phyloP scores from a whole-genome alignment of 345 rosid species.

The Salix caprea region DNA sequence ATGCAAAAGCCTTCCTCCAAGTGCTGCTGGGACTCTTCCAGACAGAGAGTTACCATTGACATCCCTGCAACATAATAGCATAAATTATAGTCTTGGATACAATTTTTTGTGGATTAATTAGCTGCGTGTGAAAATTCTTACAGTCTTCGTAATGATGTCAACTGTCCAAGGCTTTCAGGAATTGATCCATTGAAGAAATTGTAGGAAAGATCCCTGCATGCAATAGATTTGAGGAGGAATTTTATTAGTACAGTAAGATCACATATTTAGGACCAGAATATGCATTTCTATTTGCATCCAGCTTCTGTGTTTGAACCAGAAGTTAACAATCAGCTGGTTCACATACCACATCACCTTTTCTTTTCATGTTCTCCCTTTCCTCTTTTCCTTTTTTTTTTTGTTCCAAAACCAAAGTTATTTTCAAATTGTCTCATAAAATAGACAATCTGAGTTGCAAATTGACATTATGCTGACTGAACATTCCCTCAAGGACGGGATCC shows the following conservation, averaged over 20 bases:
- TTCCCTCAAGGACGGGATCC: neutral
- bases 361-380: neutral
- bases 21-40: slow-evolving; percentile 79
- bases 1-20: slow-evolving; percentile 91
- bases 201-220: slow-evolving; percentile 87
- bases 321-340: neutral
- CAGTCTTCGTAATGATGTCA: slow-evolving; percentile 71
- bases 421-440: too few species aligned
- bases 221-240: neutral
- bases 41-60: slow-evolving; percentile 85
- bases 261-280: neutral
- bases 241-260: neutral
- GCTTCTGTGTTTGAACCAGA: neutral
- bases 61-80: slow-evolving; percentile 50
- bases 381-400: neutral
- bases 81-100: neutral
- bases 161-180: slow-evolving; percentile 82
- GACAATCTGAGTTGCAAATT: neutral
- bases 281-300: neutral
- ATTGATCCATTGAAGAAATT: slow-evolving; percentile 81
- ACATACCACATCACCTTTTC: neutral
- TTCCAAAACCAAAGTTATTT: neutral
- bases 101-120: neutral
- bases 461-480: neutral
- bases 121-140: slow-evolving; percentile 33